A percentile compares a stretch with the other conserved stretches of the same genome.
These are phyloP conservation scores for Viola pubescens DNA, from an alignment of 441 rosid genomes.

Conservation along the genomic window DNA sequence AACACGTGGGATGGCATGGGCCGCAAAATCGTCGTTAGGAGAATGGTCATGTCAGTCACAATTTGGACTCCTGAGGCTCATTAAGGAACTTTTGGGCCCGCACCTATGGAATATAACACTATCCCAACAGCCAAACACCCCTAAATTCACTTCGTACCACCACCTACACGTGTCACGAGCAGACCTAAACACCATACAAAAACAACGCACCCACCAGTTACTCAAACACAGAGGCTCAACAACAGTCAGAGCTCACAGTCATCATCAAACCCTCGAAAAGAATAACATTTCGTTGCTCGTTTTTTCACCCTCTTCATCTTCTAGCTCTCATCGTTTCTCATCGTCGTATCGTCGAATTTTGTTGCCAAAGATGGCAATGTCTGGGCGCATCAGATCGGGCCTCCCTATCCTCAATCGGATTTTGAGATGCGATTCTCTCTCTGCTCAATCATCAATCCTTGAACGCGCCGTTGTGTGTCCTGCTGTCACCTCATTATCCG, in stretches of 20 bases:
- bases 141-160: background rate
- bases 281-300: background rate
- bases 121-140: background rate
- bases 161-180: constrained; percentile 1
- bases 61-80: too few relatives aligned
- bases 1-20: too few relatives aligned
- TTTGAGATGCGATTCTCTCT: constrained; percentile 32
- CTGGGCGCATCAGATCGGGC: constrained; percentile 62
- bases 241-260: background rate
- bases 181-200: background rate
- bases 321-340: too few relatives aligned
- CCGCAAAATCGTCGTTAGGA: too few relatives aligned
- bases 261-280: background rate
- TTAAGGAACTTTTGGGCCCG: too few relatives aligned
- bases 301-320: background rate
- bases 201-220: background rate
- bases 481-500: constrained; percentile 18
- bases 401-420: constrained; percentile 43
- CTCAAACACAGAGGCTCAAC: background rate
- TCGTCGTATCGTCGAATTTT: background rate
- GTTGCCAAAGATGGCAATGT: constrained; percentile 38
- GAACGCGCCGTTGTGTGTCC: constrained; percentile 32
- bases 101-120: too few relatives aligned
- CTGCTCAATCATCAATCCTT: constrained; percentile 32
- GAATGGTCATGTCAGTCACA: too few relatives aligned